phyloP scores from a whole-genome alignment of 2,329 filamentous ascomycete genomes.

The Knufia petricola region DNA sequence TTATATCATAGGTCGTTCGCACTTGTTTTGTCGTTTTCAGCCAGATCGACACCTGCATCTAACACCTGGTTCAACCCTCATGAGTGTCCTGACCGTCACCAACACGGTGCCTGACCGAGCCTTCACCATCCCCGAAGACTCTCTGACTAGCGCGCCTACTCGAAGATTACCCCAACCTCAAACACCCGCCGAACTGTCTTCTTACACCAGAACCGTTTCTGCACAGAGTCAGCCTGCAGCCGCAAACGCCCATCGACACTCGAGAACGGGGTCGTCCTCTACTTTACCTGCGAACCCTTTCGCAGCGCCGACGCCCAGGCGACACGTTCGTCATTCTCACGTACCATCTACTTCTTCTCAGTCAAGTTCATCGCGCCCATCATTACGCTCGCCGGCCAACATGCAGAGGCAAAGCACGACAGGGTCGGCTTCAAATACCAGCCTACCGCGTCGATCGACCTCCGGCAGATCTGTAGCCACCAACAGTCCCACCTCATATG shows the following conservation, averaged over 20 bases:
- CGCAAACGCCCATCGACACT: conserved; percentile 19
- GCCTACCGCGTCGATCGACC: conserved; percentile 22
- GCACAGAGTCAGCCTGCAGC: conserved; percentile 10
- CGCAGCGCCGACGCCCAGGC: neutral
- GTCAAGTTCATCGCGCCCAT: conserved; percentile 16
- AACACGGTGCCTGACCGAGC: conserved; percentile 20
- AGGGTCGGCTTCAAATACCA: conserved; percentile 15
- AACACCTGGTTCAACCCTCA: conserved; percentile 7
- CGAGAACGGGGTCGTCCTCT: conserved; percentile 17
- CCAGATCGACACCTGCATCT: neutral
- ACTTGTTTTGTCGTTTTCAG: neutral
- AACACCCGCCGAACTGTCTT: conserved; percentile 9
- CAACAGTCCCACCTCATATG: conserved; percentile 48
- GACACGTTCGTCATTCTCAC: neutral
- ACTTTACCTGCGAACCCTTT: conserved; percentile 12
- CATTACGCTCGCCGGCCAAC: conserved; percentile 11
- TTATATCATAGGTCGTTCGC: neutral
- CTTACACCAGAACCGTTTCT: conserved; percentile 16
- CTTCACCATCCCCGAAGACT: conserved; percentile 9
- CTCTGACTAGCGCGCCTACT: conserved; percentile 10
- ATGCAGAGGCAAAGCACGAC: conserved; percentile 22
- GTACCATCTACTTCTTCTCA: conserved; percentile 6
- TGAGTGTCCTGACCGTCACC: conserved; percentile 23
- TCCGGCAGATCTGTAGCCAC: conserved; percentile 21
- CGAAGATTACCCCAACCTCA: conserved; percentile 11